Conservation (phyloP, 2,329 filamentous ascomycete species). For the Epichloe typhina region DNA sequence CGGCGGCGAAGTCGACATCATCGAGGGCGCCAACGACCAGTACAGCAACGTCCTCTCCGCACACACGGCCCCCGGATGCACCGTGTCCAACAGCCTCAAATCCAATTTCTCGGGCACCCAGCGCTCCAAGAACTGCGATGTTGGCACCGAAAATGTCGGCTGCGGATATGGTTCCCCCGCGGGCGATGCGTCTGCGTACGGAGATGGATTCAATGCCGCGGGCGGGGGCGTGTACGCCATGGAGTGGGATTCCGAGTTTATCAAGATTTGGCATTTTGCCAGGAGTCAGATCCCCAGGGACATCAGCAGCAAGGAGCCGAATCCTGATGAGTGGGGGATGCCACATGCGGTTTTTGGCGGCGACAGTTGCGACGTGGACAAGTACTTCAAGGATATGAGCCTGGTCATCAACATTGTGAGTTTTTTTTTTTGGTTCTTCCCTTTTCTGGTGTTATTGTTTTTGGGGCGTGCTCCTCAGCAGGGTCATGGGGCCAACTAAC, state of each 20-base stretch:
- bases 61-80: constrained; percentile 35
- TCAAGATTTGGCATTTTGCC: constrained; percentile 68
- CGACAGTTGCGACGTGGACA: constrained; percentile 48
- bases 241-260: constrained; percentile 53
- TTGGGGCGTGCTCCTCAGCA: background rate
- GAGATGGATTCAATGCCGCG: constrained; percentile 51
- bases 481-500: background rate
- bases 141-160: constrained; percentile 26
- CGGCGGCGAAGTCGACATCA: constrained; percentile 55
- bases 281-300: constrained; percentile 52
- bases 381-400: constrained; percentile 53
- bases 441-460: background rate
- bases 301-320: constrained; percentile 43
- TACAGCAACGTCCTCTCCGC: constrained; percentile 47
- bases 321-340: constrained; percentile 55
- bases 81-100: constrained; percentile 10
- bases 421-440: background rate
- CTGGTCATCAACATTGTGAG: constrained; percentile 57
- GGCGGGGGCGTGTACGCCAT: constrained; percentile 58
- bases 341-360: constrained; percentile 59
- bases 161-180: constrained; percentile 30
- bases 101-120: constrained; percentile 15
- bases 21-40: constrained; percentile 55
- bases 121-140: constrained; percentile 23
- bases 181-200: constrained; percentile 36